Conservation (phyloP, 306 rosid species). For the Senna siamea region DNA sequence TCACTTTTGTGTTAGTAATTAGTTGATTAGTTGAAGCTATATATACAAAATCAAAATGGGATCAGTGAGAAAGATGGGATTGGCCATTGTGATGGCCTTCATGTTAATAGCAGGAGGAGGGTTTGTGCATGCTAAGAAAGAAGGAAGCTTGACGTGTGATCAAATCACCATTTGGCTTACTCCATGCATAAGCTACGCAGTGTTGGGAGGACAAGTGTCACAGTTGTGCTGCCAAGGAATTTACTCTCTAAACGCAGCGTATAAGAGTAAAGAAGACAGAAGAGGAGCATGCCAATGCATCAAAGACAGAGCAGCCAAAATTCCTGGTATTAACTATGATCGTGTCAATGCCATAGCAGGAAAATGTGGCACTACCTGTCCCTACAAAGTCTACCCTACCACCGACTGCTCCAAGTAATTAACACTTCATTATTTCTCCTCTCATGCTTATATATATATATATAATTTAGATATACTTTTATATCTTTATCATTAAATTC, state of each 20-base stretch:
- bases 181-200: slow-evolving; percentile 67
- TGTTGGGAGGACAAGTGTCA: slow-evolving; percentile 59
- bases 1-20: no score
- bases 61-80: no score
- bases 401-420: slow-evolving; percentile 62
- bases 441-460: no score
- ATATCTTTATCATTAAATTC: no score
- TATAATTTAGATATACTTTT: no score
- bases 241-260: slow-evolving; percentile 48
- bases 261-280: slow-evolving; percentile 44
- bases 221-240: slow-evolving; percentile 65
- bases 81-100: no score
- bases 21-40: no score
- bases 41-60: no score
- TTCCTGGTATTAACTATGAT: slow-evolving; percentile 56
- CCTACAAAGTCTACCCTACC: slow-evolving; percentile 67
- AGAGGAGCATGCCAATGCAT: slow-evolving; percentile 61
- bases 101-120: no score
- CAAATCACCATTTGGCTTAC: slow-evolving; percentile 28
- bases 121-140: no score
- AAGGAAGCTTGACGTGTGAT: no score
- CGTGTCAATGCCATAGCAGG: slow-evolving; percentile 42
- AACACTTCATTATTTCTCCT: no score
- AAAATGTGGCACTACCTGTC: slow-evolving; percentile 53
- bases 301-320: slow-evolving; percentile 44